Evolutionary conservation across 495 filamentous ascomycete genomes (phyloP), one percentile per base, ranked within the genome.

Genomic region (Penicillium salamii): DNA sequence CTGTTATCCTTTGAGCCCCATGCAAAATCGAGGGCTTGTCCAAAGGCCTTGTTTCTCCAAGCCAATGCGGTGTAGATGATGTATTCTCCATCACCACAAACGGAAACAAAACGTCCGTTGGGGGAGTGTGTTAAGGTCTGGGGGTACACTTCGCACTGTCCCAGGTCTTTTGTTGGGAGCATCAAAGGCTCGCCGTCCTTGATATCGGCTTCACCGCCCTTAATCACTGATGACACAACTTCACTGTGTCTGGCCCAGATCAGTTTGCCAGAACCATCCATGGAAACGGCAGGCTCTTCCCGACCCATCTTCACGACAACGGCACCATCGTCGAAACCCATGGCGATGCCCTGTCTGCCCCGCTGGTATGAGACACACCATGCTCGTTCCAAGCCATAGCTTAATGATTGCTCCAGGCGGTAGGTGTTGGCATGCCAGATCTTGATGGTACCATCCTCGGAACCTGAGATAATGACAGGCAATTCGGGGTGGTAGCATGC

Each of bases 361-460:
- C 87, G 85, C 64, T 99, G 93, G 62, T 95, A 96, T 21, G 88
- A 80, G 39, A 97, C 87, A 82, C 95, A 97, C 93, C 93, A 99
- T 34, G 93, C 95, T 57, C 93, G 78, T 69, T 99, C 95, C 39
- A 99, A 66, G 3, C 91, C 91, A 65, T 99, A 97, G 67, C 87
- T 96, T 50, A 99, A 73, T 5, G 91, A 95, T 63, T 97, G 95
- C 65, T 97, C 93, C 33, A 97, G 77, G 43, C 93, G 79, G 67
- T 97, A 97, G 39, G 93, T 96, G 57, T 95, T 93, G 33, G 95
- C 91, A 63, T 99, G 93, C 93, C 93, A 99, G 68, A 97, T 92
- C 74, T 96, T 95, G 48, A 99, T 81, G 4, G 93, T 97, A 42
- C 93, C 91, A 70, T 99, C 93, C 68, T 99, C 93, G 13, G 91